Conservation (phyloP, 2,329 filamentous ascomycete genomes). For the Diplodia seriata region DNA sequence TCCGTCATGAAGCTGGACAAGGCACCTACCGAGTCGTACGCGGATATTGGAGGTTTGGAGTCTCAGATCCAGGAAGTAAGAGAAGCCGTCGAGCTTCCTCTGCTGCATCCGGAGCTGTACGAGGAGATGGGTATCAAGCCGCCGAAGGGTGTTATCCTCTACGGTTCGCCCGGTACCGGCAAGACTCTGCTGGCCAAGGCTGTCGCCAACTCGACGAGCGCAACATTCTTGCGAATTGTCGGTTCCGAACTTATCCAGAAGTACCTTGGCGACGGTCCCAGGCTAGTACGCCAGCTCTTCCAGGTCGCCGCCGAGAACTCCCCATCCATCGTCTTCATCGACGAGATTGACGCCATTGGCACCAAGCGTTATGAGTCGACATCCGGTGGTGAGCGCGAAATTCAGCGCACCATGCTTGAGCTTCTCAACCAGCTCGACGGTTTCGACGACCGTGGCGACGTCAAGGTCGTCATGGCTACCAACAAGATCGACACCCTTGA, state of each 20-base stretch:
- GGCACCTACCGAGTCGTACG: conserved; percentile 96
- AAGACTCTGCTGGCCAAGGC: conserved; percentile 97
- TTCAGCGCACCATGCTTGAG: conserved; percentile 98
- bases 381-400: conserved; percentile 94
- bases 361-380: conserved; percentile 99
- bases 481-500: conserved; percentile 99
- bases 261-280: conserved; percentile 94
- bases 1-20: conserved; percentile 99
- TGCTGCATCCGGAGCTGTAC: conserved; percentile 95
- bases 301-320: conserved; percentile 91
- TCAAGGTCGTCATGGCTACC: conserved; percentile 99
- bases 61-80: conserved; percentile 96
- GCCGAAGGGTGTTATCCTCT: conserved; percentile 98
- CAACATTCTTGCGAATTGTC: conserved; percentile 96
- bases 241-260: conserved; percentile 98
- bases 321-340: conserved; percentile 97
- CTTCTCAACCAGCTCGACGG: conserved; percentile 97
- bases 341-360: conserved; percentile 98
- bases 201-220: conserved; percentile 98
- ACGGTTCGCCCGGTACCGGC: conserved; percentile 94
- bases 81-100: conserved; percentile 93
- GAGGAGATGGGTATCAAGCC: conserved; percentile 99
- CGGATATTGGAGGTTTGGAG: conserved; percentile 96
- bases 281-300: conserved; percentile 94
- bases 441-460: conserved; percentile 97